phyloP scores from a whole-genome alignment of 352 stramenopile genomes.

The Albugo laibachii region DNA sequence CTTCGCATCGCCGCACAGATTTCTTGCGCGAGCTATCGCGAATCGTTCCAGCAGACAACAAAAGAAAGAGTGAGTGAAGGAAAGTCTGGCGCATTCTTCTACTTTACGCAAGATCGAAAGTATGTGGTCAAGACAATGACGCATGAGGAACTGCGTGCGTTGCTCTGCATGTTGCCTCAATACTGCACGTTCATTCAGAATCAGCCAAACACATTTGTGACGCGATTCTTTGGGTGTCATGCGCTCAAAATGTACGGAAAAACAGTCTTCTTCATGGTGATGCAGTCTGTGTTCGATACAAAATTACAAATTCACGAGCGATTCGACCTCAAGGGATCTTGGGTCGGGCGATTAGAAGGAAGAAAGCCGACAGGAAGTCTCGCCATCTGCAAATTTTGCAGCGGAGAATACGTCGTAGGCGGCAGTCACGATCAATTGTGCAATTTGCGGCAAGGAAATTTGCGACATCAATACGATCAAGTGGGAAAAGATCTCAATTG shows the following conservation, averaged over 20 bases:
- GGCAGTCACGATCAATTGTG: conserved; percentile 65
- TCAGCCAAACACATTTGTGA: conserved; percentile 76
- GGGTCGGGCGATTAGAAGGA: conserved; percentile 58
- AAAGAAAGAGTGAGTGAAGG: conserved; percentile 78
- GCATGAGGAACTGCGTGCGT: conserved; percentile 54
- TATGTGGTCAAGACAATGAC: conserved; percentile 84
- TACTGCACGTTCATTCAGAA: conserved; percentile 64
- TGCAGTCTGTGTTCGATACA: conserved; percentile 76
- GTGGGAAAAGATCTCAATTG: conserved; percentile 79
- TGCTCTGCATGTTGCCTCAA: conserved; percentile 74
- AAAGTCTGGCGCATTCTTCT: conserved; percentile 80
- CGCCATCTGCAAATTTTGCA: conserved; percentile 74
- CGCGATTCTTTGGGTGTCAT: conserved; percentile 76
- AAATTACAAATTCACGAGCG: conserved; percentile 72
- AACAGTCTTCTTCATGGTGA: conserved; percentile 72
- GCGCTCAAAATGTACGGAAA: conserved; percentile 74
- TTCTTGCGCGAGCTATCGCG: conserved; percentile 43
- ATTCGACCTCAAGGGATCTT: conserved; percentile 83
- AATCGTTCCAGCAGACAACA: conserved; percentile 58
- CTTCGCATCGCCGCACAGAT: conserved; percentile 69
- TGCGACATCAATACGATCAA: conserved; percentile 56
- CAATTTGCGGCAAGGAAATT: conserved; percentile 38
- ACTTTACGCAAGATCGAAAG: conserved; percentile 74
- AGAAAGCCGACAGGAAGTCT: conserved; percentile 43
- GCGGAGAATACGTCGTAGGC: conserved; percentile 68